Base-by-base conservation (phyloP, 1,284 basidiomycete species). In the Cystobasidium slooffiae region DNA sequence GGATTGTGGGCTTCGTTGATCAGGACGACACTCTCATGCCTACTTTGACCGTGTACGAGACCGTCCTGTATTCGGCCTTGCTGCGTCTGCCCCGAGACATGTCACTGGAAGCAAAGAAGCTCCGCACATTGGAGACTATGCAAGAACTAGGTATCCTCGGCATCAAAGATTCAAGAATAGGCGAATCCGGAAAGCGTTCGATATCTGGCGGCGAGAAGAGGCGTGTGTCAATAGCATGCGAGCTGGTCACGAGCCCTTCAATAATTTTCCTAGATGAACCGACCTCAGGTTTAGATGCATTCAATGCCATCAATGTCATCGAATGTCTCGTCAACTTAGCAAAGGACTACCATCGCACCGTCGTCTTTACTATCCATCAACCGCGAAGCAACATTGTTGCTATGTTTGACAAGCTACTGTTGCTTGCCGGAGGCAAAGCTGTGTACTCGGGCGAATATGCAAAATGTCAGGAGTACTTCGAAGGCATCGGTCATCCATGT, bases 331-430 rank as follows among this genome's bases (percentile, higher is more conserved):
- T 91, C 1, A 89, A 90, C 6, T 87, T 98, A 9, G 93, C 95
- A 0, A 86, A 88, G 56, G 88, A 91, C 78, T 97, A 94, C 84
- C 93, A 95, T 79, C 89, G 95, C n/a, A 97, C 94, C 0, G 92
- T 98, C 68, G 86, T 98, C 76, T 97, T 97, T 84, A 97, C 96
- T 0, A 97, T 99, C 76, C 96, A 99, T 81, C 96, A 98, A 82
- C 96, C 96, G n/a, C 89, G 95, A 72, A 94, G 92, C 82, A 97
- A 97, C 83, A 98, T 99, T 77, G 94, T 98, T 10, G 89, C 93
- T 0, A 84, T 99, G 16, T 97, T 99, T 79, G 96, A 99, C 81
- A 91, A 95, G 78, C 86, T 98, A 41, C 83, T 98, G 2, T 84
- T 99, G 4, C 86, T 99, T 12, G 92, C 92, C 0, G 87, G 88